A percentile compares a stretch with the other conserved stretches of the same genome.
These are phyloP conservation scores for Elsinoe arachidis DNA, from an alignment of 2,329 filamentous ascomycete species.

Conservation along the genomic window DNA sequence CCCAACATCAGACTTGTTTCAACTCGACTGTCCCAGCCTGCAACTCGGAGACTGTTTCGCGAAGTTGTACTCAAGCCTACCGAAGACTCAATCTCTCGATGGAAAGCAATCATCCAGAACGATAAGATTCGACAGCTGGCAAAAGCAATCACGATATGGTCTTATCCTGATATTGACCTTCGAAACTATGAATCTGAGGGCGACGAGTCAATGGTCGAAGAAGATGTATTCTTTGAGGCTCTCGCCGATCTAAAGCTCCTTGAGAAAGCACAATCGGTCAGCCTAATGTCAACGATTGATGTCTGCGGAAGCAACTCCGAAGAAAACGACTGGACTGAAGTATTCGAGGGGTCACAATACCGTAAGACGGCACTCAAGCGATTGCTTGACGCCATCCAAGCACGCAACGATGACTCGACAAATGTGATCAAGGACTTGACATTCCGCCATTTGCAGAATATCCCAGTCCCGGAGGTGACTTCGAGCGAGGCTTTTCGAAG, in stretches of 20 bases:
- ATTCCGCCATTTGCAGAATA: constrained; percentile 3
- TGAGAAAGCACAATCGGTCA: background rate
- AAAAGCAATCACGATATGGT: background rate
- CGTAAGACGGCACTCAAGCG: background rate
- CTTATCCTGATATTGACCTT: constrained; percentile 2
- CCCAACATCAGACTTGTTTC: background rate
- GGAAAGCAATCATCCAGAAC: background rate
- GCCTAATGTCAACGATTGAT: background rate
- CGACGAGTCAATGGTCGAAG: background rate
- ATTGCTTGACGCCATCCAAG: background rate
- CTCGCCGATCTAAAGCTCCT: background rate
- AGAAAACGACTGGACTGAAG: background rate
- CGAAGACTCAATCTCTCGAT: background rate
- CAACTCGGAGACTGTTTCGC: background rate
- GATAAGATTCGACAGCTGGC: background rate
- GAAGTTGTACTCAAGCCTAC: background rate
- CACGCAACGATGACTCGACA: background rate
- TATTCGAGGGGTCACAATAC: background rate
- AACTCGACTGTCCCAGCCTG: background rate
- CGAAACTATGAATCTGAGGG: background rate
- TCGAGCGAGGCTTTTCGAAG: background rate
- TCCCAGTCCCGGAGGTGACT: background rate
- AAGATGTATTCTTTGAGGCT: background rate
- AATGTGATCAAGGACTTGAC: background rate
- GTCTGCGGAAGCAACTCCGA: background rate